Evolutionary conservation across 2,329 filamentous ascomycete genomes (phyloP), one percentile per base, ranked within the genome.

Genomic region (Alternaria sp.): DNA sequence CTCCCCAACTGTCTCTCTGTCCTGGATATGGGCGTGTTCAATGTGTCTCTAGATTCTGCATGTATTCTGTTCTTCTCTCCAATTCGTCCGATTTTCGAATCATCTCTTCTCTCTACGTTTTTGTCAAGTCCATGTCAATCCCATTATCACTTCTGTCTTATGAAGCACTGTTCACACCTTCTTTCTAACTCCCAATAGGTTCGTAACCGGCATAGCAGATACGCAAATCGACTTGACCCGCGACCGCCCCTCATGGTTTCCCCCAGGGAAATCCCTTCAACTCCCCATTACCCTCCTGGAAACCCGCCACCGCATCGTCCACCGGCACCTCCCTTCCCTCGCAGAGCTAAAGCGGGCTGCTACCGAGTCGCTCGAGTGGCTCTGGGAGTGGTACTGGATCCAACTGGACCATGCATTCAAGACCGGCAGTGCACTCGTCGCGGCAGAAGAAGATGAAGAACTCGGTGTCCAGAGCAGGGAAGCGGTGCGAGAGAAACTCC

Each of bases 341-440:
- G 84, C 86, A 11, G 89, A 92, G 64, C 82, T 97, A 63, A 87
- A 92, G 54, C 85, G 85, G 36, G 91, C 91, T 2, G 87, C 90
- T 1, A 81, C 84, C 64, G 87, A 90, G 69, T 92, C 91, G 1
- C 82, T 97, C 63, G 83, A 84, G 45, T 97, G 94, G 94, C 89
- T 97, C 53, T 97, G 92, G 92, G 85, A 89, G 54, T 92, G 92
- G 77, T 97, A 97, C 81, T 98, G 94, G 94, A 80, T 73, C 12
- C 79, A 81, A 38, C 74, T 89, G 20, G 82, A 83, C 56, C 22
- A 65, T n/a, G 70, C 69, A 4, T 72, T 78, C 52, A 50, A 59
- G 1, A 51, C 54, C 3, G 10, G 57, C 10, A 28, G 27, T 7
- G 32, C 20, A 7, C 28, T 22, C 9, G 25, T n/a, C 12, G 16